Evolutionary conservation across 441 rosid species (phyloP).

Genomic region (Euphorbia celastroides): DNA sequence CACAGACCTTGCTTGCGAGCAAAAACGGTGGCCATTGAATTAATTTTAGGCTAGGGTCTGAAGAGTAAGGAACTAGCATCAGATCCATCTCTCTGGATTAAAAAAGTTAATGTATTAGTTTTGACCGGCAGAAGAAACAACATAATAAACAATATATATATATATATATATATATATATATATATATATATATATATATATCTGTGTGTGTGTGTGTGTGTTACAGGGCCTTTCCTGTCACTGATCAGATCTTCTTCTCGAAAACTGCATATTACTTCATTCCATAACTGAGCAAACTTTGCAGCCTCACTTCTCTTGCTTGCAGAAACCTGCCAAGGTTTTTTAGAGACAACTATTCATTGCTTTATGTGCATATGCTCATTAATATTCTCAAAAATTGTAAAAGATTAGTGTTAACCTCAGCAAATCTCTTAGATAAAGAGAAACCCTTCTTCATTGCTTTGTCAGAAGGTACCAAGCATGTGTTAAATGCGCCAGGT

Average conservation of each 20-base stretch:
- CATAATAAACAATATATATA: too few species aligned
- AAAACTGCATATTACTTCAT: constrained; percentile 91
- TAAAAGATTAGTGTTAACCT: constrained; percentile 38
- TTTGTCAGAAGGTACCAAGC: constrained; percentile 85
- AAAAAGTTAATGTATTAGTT: constrained; percentile 27
- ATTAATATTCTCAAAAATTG: background rate
- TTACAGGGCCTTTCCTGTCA: constrained; percentile 63
- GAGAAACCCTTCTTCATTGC: constrained; percentile 80
- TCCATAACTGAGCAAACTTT: constrained; percentile 97
- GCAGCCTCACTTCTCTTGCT: constrained; percentile 98
- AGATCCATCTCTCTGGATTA: constrained; percentile 96
- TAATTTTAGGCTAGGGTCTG: constrained; percentile 87
- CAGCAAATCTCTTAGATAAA: constrained; percentile 75
- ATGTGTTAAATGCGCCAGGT: constrained; percentile 90
- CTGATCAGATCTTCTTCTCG: constrained; percentile 99
- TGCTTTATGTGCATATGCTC: background rate
- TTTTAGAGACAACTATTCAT: constrained; percentile 6
- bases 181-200: background rate
- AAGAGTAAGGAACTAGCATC: constrained; percentile 89
- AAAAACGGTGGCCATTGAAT: constrained; percentile 99
- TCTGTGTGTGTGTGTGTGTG: too few species aligned
- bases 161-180: constrained; percentile 7
- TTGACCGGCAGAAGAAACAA: constrained; percentile 4
- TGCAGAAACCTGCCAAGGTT: constrained; percentile 64
- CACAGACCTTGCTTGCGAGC: constrained; percentile 96